Base-by-base conservation (phyloP, 2,329 filamentous ascomycete genomes). In the Beauveria brongniartii region DNA sequence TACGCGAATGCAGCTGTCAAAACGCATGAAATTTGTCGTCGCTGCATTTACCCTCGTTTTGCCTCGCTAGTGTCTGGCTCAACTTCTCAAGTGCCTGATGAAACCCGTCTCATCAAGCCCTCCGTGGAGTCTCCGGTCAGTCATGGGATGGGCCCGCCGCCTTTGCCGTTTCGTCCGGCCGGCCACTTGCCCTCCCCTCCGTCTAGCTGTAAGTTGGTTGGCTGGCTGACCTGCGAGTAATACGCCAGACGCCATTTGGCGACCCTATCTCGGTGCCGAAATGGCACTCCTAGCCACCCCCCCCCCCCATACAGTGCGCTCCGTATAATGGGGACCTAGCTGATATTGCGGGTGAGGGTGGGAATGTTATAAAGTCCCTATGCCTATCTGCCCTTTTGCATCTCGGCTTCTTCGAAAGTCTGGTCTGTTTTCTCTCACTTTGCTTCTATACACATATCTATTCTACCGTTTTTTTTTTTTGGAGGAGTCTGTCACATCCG, bases 141-240 rank as follows among this genome's bases (percentile, higher is more conserved):
- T 43, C 37, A 16, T 53, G 20, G 48, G 48, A 53, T 59, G 56
- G 56, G 56, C 44, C 57, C 53, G 57, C 57, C 57, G 57, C 57
- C 57, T 47, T 59, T 59, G 57, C 57, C 57, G 57, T 59, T 43
- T 59, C 50, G 48, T 59, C 56, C 48, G 57, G n/a, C 48, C 57
- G 28, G 48, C 47, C 26, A 43, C 44, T 58, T 24, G 34, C 26
- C 24, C 37, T 52, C 18, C 14, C 52, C 51, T 43, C 37, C 34
- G 16, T 37, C 9, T 37, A 34, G 44, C 28, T 26, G 47, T 26
- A 28, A 12, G 54, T 34, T 47, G 54, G 43, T 34, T 47, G 54
- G 40, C 16, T 57, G 22, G 28, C 34, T 37, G 34, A 20, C 20
- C 10, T 43, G 56, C 48, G 50, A 59, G 48, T 59, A 59, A 59